Percentiles rank a stretch among this genome's conserved stretches.
These are phyloP conservation scores for Monilinia vaccinii-corymbosi DNA, from an alignment of 2,329 filamentous ascomycete species.

Conservation along the genomic window DNA sequence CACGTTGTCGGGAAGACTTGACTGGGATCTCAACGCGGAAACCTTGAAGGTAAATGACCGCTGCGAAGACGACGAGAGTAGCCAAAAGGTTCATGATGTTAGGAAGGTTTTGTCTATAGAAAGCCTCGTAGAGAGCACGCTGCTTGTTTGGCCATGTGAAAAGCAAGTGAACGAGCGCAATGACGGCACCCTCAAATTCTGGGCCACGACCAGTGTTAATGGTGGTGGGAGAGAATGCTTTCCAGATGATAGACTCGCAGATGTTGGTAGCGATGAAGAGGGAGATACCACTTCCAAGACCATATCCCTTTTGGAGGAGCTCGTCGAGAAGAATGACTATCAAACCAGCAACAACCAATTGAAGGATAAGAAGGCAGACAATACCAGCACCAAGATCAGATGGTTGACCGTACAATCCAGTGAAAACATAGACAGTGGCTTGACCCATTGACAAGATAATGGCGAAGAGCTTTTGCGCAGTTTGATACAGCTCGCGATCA, in stretches of 20 bases:
- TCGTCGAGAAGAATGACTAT: slow-evolving; percentile 99
- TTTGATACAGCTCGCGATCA: slow-evolving; percentile 99
- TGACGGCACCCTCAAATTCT: slow-evolving; percentile 97
- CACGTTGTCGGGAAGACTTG: slow-evolving; percentile 98
- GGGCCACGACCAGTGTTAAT: slow-evolving; percentile 99
- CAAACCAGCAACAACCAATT: slow-evolving; percentile 93
- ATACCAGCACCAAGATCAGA: slow-evolving; percentile 96
- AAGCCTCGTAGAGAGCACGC: slow-evolving; percentile 93
- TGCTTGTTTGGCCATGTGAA: slow-evolving; percentile 99
- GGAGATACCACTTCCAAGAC: slow-evolving; percentile 95
- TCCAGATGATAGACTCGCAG: slow-evolving; percentile 99
- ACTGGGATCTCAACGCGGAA: slow-evolving; percentile 99
- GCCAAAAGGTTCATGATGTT: slow-evolving; percentile 99
- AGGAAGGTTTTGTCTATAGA: slow-evolving; percentile 98
- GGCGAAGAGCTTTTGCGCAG: slow-evolving; percentile 96
- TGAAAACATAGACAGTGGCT: slow-evolving; percentile 96
- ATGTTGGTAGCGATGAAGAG: slow-evolving; percentile 99
- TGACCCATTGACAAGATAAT: slow-evolving; percentile 97
- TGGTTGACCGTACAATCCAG: slow-evolving; percentile 92
- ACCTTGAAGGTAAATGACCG: slow-evolving; percentile 97
- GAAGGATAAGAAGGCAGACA: slow-evolving; percentile 94
- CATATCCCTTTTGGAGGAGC: slow-evolving; percentile 98
- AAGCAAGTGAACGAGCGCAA: slow-evolving; percentile 94
- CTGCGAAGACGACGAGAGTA: slow-evolving; percentile 86
- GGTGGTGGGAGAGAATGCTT: slow-evolving; percentile 97